phyloP scores from a whole-genome alignment of 1,284 basidiomycete genomes.

The Albatrellus sp. region DNA sequence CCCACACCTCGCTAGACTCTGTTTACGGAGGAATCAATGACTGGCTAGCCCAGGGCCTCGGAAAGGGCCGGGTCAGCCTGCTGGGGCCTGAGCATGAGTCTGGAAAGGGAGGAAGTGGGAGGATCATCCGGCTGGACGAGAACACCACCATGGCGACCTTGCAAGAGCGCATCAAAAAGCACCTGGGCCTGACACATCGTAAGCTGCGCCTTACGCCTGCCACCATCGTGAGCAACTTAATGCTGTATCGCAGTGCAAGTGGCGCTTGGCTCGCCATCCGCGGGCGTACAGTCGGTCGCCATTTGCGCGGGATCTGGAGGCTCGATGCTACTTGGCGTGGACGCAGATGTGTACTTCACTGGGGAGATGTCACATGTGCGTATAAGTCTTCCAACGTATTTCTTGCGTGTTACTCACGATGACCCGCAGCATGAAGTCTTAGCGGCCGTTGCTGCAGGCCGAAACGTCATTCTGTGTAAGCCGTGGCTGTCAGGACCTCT shows the following conservation, averaged over 20 bases:
- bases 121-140: conserved; percentile 48
- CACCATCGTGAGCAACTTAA: neutral
- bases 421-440: conserved; percentile 66
- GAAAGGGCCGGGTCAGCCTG: conserved; percentile 20
- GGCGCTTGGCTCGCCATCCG: conserved; percentile 32
- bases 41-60: conserved; percentile 41
- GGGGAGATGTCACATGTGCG: conserved; percentile 87
- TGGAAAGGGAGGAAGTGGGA: conserved; percentile 47
- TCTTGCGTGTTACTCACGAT: conserved; percentile 9
- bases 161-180: conserved; percentile 54
- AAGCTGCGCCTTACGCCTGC: conserved; percentile 15
- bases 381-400: conserved; percentile 4
- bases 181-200: conserved; percentile 58
- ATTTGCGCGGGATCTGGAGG: conserved; percentile 83
- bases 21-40: conserved; percentile 81
- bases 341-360: conserved; percentile 78
- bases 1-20: conserved; percentile 80
- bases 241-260: conserved; percentile 53
- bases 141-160: conserved; percentile 48
- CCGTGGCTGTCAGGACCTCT: conserved; percentile 1
- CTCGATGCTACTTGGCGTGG: conserved; percentile 53
- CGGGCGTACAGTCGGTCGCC: conserved; percentile 39
- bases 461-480: conserved; percentile 68
- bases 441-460: conserved; percentile 59
- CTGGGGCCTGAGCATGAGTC: conserved; percentile 17